A percentile compares a stretch with the other conserved stretches of the same genome.
These are phyloP conservation scores for Lupinus albus DNA, from an alignment of 306 rosid genomes.

Conservation along the genomic window DNA sequence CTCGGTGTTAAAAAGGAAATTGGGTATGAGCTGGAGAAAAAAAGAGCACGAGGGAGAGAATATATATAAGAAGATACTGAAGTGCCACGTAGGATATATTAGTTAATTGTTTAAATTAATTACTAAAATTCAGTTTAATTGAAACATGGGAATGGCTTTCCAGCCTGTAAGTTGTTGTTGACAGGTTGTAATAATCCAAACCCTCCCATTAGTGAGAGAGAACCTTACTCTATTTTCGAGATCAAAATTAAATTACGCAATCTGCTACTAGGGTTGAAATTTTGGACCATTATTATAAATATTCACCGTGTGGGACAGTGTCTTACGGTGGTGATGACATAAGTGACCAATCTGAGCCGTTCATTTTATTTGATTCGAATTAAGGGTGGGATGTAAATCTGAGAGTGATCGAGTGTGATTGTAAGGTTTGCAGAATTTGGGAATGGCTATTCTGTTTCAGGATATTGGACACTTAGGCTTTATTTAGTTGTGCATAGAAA, in stretches of 20 bases:
- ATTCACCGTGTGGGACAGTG: background rate
- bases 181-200: conserved; percentile 69
- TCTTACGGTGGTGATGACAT: background rate
- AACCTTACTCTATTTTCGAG: conserved; percentile 36
- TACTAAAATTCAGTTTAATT: background rate
- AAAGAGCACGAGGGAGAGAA: background rate
- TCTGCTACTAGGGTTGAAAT: conserved; percentile 16
- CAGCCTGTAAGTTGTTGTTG: conserved; percentile 90
- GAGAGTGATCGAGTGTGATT: background rate
- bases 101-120: background rate
- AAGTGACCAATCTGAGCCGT: conserved; percentile 33
- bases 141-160: conserved; percentile 48
- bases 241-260: conserved; percentile 31
- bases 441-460: background rate
- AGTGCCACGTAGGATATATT: conserved; percentile 57
- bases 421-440: conserved; percentile 14
- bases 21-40: background rate
- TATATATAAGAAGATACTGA: conserved; percentile 30
- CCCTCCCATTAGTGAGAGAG: conserved; percentile 13
- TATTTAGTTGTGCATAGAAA: too few relatives aligned
- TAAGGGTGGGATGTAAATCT: background rate
- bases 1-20: background rate
- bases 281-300: background rate
- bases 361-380: background rate
- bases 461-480: conserved; percentile 9